These are phyloP conservation scores for Zanthoxylum bungeanum DNA, from an alignment of 345 rosid genomes.

Conservation along the genomic window DNA sequence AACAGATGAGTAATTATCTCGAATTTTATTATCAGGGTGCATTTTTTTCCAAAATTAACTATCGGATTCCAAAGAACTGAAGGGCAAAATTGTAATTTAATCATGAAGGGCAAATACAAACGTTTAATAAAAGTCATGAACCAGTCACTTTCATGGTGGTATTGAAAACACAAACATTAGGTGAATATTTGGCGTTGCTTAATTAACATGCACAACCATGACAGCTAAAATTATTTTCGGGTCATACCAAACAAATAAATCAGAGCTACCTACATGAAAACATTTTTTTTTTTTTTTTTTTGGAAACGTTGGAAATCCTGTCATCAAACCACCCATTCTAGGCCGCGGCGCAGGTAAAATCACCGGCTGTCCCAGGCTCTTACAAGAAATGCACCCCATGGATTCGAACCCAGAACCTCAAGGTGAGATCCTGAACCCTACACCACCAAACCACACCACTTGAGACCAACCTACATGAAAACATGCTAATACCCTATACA, in stretches of 20 bases:
- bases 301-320: too few relatives aligned
- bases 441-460: too few relatives aligned
- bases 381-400: too few relatives aligned
- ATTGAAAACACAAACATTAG: constrained; percentile 2
- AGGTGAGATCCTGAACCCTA: too few relatives aligned
- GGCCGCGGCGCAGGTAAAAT: too few relatives aligned
- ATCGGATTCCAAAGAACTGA: neutral
- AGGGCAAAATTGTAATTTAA: neutral
- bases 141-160: neutral
- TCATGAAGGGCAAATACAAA: neutral
- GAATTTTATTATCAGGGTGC: too few relatives aligned
- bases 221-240: constrained; percentile 25
- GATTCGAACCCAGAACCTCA: too few relatives aligned
- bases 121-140: neutral
- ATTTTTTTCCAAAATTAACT: too few relatives aligned
- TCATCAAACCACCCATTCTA: too few relatives aligned
- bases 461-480: constrained; percentile 9
- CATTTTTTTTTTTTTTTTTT: too few relatives aligned
- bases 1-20: too few relatives aligned
- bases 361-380: too few relatives aligned
- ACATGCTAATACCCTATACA: neutral
- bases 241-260: constrained; percentile 24
- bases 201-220: neutral
- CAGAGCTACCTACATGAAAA: constrained; percentile 14
- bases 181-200: constrained; percentile 16